A percentile compares a stretch with the other conserved stretches of the same genome.
Conservation (phyloP, 176 grass and related monocot genomes). For the Melocanna baccifera region DNA sequence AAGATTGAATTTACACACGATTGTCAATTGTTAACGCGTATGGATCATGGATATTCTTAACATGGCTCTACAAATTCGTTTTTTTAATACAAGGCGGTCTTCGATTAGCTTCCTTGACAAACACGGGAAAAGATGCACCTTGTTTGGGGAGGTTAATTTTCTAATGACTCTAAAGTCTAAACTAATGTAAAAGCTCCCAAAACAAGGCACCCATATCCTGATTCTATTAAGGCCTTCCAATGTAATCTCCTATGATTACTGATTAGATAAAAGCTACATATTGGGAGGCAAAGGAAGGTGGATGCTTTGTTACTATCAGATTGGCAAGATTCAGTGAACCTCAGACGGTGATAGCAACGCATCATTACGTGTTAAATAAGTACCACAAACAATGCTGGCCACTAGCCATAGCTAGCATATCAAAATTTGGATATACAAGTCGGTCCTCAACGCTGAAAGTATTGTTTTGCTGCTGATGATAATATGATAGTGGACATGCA, state of each 20-base stretch:
- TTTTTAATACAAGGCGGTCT: too few species aligned
- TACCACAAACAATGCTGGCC: background rate
- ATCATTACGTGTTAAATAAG: background rate
- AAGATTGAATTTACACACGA: too few species aligned
- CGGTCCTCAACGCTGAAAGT: background rate
- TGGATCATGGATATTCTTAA: too few species aligned
- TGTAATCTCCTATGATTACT: background rate
- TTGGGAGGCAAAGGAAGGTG: background rate
- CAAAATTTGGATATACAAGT: background rate
- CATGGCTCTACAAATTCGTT: background rate
- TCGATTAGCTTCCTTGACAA: background rate
- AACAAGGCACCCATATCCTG: background rate
- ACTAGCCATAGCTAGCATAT: background rate
- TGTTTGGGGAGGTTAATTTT: background rate
- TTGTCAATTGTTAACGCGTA: too few species aligned
- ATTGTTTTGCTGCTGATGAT: constrained; percentile 1
- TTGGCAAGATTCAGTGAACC: constrained; percentile 14
- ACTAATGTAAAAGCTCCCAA: background rate
- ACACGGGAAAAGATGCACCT: background rate
- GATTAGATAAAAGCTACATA: background rate
- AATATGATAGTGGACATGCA: background rate
- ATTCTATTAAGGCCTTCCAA: background rate
- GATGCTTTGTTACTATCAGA: background rate
- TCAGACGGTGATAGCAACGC: constrained; percentile 19
- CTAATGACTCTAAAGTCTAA: background rate